Evolutionary conservation across 345 rosid genomes (phyloP).

Genomic region (Arabidopsis thaliana): DNA sequence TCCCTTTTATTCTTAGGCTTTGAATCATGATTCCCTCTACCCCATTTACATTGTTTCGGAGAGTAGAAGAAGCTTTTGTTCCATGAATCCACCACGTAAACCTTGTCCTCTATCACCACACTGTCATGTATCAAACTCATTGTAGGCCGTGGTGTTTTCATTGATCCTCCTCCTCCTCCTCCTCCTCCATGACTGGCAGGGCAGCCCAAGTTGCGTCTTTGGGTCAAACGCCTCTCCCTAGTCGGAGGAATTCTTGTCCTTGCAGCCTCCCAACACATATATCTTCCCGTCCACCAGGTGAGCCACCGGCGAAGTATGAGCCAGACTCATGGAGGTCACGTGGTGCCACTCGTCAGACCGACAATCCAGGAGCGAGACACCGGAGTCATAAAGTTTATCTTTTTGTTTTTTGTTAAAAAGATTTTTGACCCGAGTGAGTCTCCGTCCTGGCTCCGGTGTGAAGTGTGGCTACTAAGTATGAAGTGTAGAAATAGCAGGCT

Average conservation of each 20-base stretch:
- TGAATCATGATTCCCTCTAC: background rate
- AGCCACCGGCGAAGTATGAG: constrained; percentile 59
- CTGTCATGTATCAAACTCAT: too few relatives aligned
- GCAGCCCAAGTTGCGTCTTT: constrained; percentile 41
- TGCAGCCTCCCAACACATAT: constrained; percentile 71
- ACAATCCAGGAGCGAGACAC: constrained; percentile 66
- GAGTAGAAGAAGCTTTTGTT: background rate
- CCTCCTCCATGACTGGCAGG: background rate
- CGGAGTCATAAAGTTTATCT: too few relatives aligned
- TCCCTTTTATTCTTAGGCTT: background rate
- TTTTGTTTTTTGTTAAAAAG: too few relatives aligned
- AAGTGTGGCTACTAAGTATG: too few relatives aligned
- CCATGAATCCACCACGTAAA: background rate
- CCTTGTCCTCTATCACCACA: background rate
- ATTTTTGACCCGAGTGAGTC: too few relatives aligned
- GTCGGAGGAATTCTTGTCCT: constrained; percentile 45
- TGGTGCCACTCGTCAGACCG: constrained; percentile 59
- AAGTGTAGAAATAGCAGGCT: too few relatives aligned
- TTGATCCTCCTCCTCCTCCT: too few relatives aligned
- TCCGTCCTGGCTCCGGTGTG: too few relatives aligned
- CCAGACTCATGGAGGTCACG: constrained; percentile 54
- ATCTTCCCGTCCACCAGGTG: constrained; percentile 55
- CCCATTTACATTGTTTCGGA: constrained; percentile 44
- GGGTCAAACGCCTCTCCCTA: constrained; percentile 72
- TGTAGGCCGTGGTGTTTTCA: too few relatives aligned